Conservation (phyloP, 2,329 filamentous ascomycete genomes). For the Neoascochyta sp. region DNA sequence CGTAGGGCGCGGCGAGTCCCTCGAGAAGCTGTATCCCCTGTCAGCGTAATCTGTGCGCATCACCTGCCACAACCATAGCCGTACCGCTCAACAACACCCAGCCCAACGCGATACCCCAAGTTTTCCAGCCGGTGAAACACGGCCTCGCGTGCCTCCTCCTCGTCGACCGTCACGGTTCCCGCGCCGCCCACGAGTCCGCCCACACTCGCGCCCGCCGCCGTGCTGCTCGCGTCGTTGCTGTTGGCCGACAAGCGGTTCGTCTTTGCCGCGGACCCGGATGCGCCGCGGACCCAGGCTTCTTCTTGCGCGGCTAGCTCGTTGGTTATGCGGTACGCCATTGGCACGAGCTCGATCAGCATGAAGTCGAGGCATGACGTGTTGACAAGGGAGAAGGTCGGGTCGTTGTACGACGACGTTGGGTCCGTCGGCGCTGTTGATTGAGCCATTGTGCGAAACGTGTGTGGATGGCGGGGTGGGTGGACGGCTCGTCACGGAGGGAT, state of each 20-base stretch:
- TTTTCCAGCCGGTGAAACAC: conserved; percentile 80
- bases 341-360: conserved; percentile 92
- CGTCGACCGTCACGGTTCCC: conserved; percentile 50
- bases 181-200: conserved; percentile 17
- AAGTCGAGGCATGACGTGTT: conserved; percentile 87
- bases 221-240: conserved; percentile 26
- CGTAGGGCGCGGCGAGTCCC: conserved; percentile 80
- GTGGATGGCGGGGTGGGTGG: too few relatives aligned
- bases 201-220: conserved; percentile 18
- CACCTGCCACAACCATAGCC: conserved; percentile 20
- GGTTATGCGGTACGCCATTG: conserved; percentile 83
- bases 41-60: conserved; percentile 1
- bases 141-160: conserved; percentile 79
- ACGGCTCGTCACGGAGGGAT: too few relatives aligned
- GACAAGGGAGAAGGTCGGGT: conserved; percentile 73
- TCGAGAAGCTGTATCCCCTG: conserved; percentile 64
- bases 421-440: conserved; percentile 13
- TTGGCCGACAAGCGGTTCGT: conserved; percentile 15
- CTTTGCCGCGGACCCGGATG: conserved; percentile 8
- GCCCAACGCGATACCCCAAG: conserved; percentile 85
- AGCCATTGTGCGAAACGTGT: conserved; percentile 9
- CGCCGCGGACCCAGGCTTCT: conserved; percentile 36
- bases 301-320: conserved; percentile 61
- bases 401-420: conserved; percentile 48
- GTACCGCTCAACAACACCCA: conserved; percentile 87